Conservation (phyloP, 495 filamentous ascomycete genomes). For the Talaromyces stipitatus region DNA sequence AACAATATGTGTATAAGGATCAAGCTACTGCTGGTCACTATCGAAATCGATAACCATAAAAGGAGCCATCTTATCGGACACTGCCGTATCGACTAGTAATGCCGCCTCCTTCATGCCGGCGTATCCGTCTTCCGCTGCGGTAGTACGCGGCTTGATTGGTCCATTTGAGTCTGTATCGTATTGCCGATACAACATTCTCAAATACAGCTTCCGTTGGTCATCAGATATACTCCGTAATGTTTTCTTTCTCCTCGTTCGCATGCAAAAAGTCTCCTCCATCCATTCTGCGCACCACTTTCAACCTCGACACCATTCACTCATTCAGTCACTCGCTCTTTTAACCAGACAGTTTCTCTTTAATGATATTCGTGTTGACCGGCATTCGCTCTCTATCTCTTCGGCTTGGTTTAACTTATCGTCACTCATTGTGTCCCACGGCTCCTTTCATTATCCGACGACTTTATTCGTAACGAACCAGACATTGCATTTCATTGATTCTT, state of each 20-base stretch:
- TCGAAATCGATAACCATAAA: not conserved
- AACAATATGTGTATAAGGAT: too few relatives aligned
- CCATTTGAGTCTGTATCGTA: not conserved
- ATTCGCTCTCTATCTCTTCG: not conserved
- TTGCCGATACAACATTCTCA: not conserved
- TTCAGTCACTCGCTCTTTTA: not conserved
- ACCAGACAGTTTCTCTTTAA: not conserved
- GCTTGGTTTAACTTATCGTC: not conserved
- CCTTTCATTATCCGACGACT: not conserved
- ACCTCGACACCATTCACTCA: not conserved
- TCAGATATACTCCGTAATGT: not conserved
- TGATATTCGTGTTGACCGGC: not conserved
- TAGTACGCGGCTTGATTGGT: not conserved
- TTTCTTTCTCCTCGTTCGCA: not conserved
- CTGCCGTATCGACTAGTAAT: not conserved
- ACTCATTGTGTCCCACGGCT: constrained; percentile 2
- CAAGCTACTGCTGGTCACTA: not conserved
- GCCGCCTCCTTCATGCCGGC: not conserved
- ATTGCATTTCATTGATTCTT: not conserved
- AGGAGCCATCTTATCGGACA: constrained; percentile 1
- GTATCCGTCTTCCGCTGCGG: not conserved
- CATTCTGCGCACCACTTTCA: not conserved
- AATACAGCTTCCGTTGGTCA: not conserved
- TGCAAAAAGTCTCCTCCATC: not conserved
- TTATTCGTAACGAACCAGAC: not conserved